Percentiles rank a stretch among this genome's conserved stretches.
Conservation (phyloP, 257 asterid species). For the Gentiana macrophylla region DNA sequence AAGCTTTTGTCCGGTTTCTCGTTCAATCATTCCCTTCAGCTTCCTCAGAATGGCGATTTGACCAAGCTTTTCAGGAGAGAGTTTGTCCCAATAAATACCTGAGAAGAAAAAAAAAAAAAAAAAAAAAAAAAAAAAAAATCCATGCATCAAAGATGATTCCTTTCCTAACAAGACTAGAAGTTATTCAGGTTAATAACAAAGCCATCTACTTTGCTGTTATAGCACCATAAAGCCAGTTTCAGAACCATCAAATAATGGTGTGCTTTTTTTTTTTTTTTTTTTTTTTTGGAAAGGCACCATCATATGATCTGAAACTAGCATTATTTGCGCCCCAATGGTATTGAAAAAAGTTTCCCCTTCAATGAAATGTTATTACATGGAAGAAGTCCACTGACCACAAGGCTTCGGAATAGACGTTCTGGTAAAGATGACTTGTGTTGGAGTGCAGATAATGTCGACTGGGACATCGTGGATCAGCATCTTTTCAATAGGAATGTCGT, state of each 20-base stretch:
- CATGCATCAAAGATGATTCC: not conserved
- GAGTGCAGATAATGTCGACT: slow-evolving; percentile 90
- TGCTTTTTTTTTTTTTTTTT: too few relatives aligned
- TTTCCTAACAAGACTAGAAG: not conserved
- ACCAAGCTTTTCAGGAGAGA: slow-evolving; percentile 83
- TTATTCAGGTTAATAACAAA: not conserved
- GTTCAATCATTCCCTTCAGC: slow-evolving; percentile 63
- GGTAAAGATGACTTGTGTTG: slow-evolving; percentile 66
- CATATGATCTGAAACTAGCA: too few relatives aligned
- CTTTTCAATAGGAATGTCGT: slow-evolving; percentile 72
- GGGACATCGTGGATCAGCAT: slow-evolving; percentile 81
- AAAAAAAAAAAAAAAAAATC: not conserved
- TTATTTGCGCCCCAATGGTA: too few relatives aligned
- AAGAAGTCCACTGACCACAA: slow-evolving; percentile 42
- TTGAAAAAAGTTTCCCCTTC: too few relatives aligned
- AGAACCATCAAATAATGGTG: too few relatives aligned
- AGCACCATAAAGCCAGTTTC: not conserved
- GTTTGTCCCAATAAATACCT: slow-evolving; percentile 94
- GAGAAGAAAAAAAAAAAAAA: slow-evolving; percentile 1
- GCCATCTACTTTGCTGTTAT: not conserved
- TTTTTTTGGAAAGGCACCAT: too few relatives aligned
- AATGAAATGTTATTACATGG: not conserved
- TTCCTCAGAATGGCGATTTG: slow-evolving; percentile 71
- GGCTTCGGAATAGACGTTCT: slow-evolving; percentile 84
- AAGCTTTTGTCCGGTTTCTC: slow-evolving; percentile 63